Evolutionary conservation across 768 basidiomycete species (phyloP), one percentile per base, ranked within the genome.

Genomic region (Boletus rex-veris): DNA sequence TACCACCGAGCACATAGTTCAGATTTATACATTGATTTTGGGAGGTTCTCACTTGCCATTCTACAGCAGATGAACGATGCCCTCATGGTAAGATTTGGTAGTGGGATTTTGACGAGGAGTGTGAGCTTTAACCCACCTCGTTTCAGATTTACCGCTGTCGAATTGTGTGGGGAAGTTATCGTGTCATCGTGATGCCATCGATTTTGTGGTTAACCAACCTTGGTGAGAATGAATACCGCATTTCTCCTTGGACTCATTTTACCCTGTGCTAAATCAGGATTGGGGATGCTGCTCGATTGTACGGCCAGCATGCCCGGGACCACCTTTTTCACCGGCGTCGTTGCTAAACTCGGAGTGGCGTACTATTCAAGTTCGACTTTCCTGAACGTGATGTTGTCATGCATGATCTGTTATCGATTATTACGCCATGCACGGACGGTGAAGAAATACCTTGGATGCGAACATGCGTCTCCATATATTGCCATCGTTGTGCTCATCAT

Each of bases 101-200:
- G 30, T 11, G 9, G 12, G 41, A 26, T 0, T n/a, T 7, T 19
- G 18, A 2, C 12, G 10, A 12, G 5, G 16, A 35, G 5, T 14
- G 1, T 19, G 19, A 19, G 19, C 3, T 19, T 19, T 19, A 16
- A 19, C 16, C 16, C 6, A 0, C 4, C 21, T 33, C 42, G 5
- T n/a, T 71, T n/a, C 40, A 75, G 74, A 61, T 76, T 21, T 70
- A 72, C 57, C 74, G 73, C 26, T 72, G 70, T 46, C 67, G 59
- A 37, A 59, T 73, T 24, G 58, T 75, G 14, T 75, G 73, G 73
- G 15, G 58, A 8, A 53, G 53, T 45, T 52, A 48, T 55, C 40
- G 48, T 14, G 45, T 56, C 33, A 18, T 65, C 31, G 14, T 59
- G 10, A 7, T 50, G 16, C 59, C 61, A 1, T 57, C 39, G 31